Evolutionary conservation across 2,329 filamentous ascomycete species (phyloP), one percentile per base, ranked within the genome.

Genomic region (Xylariaceae sp.): DNA sequence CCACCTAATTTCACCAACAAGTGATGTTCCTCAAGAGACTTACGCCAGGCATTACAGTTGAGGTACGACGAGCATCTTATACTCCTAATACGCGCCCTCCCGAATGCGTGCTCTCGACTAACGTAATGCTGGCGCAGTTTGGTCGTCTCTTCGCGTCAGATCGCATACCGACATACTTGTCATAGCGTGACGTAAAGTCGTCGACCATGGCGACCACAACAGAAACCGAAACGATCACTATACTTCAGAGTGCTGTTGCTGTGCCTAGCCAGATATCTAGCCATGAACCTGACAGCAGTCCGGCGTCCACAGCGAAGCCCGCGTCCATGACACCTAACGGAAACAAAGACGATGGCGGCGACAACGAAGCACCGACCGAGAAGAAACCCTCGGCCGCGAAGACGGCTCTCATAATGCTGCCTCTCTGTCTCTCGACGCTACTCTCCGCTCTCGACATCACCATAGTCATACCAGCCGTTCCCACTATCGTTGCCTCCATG

Each of bases 391-490:
- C 45, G 34, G 45, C 45, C 34, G 45, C 45, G 18, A 40, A 38
- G 45, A 47, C 45, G 41, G 41, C 63, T 1, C 49, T 72, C 31
- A 66, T 75, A 50, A 69, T 77, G 62, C 16, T 62, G 3, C 68
- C 73, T 5, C 71, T 77, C 13, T 70, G 71, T 61, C 59, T 65
- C 60, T n/a, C 69, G 60, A 54, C 77, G 11, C 75, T 77, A 54
- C 69, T 79, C 6, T 66, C 73, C 3, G 73, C 75, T 0, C 71
- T 79, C 60, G 80, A 79, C 62, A 64, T 77, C 4, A 84, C 81
- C 14, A 84, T 84, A 59, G 73, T 86, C 31, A 78, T 83, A 1
- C 83, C 84, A 0, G 80, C 83, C 1, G 74, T 86, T 6, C 84
- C 84, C 0, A 80, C 80, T 9, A 86, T 87, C 45, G 73, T 79